These are phyloP conservation scores for Diutina ranongensis DNA, from an alignment of 1,139 yeast species.

Conservation along the genomic window DNA sequence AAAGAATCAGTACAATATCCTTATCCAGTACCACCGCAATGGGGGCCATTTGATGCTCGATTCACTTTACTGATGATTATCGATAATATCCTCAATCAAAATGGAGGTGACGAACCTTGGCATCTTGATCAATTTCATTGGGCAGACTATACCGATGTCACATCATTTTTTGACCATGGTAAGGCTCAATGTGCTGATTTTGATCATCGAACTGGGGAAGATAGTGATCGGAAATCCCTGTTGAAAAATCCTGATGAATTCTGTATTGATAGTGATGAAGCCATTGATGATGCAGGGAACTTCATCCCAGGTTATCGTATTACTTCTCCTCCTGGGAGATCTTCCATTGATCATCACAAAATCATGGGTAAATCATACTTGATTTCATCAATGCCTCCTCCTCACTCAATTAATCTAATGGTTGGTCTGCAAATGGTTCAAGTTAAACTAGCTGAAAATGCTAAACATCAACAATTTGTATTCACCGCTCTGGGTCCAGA, in stretches of 20 bases:
- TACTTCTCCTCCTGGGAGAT: not conserved
- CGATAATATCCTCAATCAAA: not conserved
- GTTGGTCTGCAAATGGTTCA: not conserved
- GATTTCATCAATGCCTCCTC: not conserved
- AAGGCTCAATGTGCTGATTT: not conserved
- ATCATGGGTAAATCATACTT: not conserved
- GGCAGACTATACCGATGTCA: slow-evolving; percentile 1
- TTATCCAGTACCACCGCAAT: not conserved
- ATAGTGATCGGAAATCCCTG: too few relatives aligned
- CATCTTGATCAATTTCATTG: slow-evolving; percentile 5
- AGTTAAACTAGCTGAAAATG: not conserved
- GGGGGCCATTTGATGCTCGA: slow-evolving; percentile 4
- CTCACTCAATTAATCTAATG: not conserved
- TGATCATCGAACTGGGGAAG: not conserved
- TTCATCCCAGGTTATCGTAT: not conserved
- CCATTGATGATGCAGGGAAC: not conserved
- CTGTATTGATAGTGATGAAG: not conserved
- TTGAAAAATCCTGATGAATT: not conserved
- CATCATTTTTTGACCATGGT: not conserved
- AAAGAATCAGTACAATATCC: not conserved
- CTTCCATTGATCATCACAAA: not conserved
- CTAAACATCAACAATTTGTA: not conserved
- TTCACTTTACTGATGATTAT: slow-evolving; percentile 1
- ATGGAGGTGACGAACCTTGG: not conserved
- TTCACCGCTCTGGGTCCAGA: not conserved